Percentiles rank a stretch among this genome's conserved stretches.
Conservation (phyloP, 352 stramenopile genomes). For the Peronospora farinosa region DNA sequence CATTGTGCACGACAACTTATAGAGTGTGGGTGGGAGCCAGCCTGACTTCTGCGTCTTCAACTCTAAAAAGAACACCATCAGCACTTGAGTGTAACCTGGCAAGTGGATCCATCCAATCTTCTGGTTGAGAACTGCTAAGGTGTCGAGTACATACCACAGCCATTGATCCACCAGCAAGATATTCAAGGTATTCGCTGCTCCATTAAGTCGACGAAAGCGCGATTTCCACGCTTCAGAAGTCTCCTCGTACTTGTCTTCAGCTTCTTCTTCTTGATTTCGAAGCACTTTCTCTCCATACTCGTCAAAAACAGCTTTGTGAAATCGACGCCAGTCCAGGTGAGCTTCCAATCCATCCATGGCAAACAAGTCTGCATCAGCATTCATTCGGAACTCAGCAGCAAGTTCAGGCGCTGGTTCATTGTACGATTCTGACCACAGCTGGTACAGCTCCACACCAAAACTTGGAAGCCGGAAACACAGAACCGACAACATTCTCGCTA, state of each 20-base stretch:
- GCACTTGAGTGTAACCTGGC: slow-evolving; percentile 78
- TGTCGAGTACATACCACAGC: slow-evolving; percentile 87
- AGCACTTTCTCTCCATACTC: slow-evolving; percentile 82
- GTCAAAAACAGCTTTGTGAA: slow-evolving; percentile 85
- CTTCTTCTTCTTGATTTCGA: slow-evolving; percentile 83
- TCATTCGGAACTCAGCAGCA: slow-evolving; percentile 72
- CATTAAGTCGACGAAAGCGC: slow-evolving; percentile 70
- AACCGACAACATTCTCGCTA: slow-evolving; percentile 81
- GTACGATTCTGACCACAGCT: slow-evolving; percentile 85
- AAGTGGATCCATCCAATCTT: slow-evolving; percentile 86
- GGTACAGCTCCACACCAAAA: slow-evolving; percentile 84
- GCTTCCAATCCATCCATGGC: slow-evolving; percentile 85
- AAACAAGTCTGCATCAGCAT: slow-evolving; percentile 79
- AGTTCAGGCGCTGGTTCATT: slow-evolving; percentile 69
- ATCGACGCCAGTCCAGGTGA: slow-evolving; percentile 83
- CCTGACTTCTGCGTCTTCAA: slow-evolving; percentile 85
- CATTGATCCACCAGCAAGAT: slow-evolving; percentile 85
- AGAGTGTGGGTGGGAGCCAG: slow-evolving; percentile 78
- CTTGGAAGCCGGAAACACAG: slow-evolving; percentile 81
- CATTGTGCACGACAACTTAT: slow-evolving; percentile 88
- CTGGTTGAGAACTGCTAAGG: slow-evolving; percentile 82
- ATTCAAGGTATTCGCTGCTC: slow-evolving; percentile 83
- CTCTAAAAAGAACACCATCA: slow-evolving; percentile 87
- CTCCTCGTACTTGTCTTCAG: slow-evolving; percentile 87
- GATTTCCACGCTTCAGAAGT: slow-evolving; percentile 78